Evolutionary conservation across 352 stramenopile species (phyloP), one percentile per base, ranked within the genome.

Genomic region (Pythium sp.): DNA sequence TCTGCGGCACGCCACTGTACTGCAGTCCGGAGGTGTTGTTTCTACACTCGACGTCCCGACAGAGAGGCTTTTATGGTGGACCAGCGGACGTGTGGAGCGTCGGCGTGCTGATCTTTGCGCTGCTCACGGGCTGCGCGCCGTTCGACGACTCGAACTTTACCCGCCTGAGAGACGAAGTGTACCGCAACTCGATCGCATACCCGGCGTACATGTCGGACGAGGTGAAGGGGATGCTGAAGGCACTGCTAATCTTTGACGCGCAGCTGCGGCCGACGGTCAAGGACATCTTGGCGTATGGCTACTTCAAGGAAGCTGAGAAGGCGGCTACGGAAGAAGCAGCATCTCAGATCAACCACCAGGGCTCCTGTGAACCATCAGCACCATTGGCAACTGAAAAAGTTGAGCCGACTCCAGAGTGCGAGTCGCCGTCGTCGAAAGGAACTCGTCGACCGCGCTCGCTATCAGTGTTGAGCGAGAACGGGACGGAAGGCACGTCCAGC

Each of bases 1-100:
- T 93, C 58, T 94, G 86, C 60, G 86, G 86, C 53, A 94, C 87
- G 58, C 87, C 87, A 14, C 67, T 94, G 58, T 94, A 94, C 71
- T 94, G 87, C 77, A 90, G 81, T 30, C 87, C 87, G 7, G 87
- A 94, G 58, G 80, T 93, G 54, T 70, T 94, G 24, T 89, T 92
- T 24, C 73, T 94, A 18, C 74, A 91, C 65, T 72, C 71, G 32
- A 74, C 72, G 8, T 67, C 63, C 7, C 73, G 77, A 0, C 67
- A 82, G 11, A 59, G 71, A 1, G 87, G 84, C 14, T 92, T 94
- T 54, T 53, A 65, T 8, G 85, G 83, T 26, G 83, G 74, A 8
- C 87, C 85, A 14, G 85, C 85, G 4, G 87, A 94, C 51, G 83
- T 94, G 22, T 93, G 87, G 87, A 91, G 87, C 61, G 66, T 91